Percentiles rank a stretch among this genome's conserved stretches.
phyloP scores from a whole-genome alignment of 805 yeast genomes.

The Metschnikowia lochheadii region DNA sequence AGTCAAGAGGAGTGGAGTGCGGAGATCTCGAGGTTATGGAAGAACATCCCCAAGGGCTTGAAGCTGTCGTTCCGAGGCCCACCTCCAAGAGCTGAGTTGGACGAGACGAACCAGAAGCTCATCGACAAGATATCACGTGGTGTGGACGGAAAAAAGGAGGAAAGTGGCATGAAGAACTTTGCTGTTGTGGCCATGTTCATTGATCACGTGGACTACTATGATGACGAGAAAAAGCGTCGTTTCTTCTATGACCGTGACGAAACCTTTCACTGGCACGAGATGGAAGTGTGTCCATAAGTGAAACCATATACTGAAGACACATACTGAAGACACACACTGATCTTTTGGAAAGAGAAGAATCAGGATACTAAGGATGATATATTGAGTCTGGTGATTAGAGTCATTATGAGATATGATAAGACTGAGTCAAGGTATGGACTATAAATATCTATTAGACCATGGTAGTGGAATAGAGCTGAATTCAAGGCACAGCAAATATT shows the following conservation, averaged over 20 bases:
- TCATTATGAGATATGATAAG: background rate
- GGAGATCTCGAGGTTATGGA: slow-evolving; percentile 66
- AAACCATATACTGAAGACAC: no score
- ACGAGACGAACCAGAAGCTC: slow-evolving; percentile 48
- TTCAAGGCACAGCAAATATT: no score
- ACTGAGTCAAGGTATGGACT: background rate
- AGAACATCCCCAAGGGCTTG: slow-evolving; percentile 49
- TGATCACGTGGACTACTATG: slow-evolving; percentile 66
- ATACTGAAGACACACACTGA: no score
- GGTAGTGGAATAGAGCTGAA: no score
- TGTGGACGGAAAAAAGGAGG: slow-evolving; percentile 73
- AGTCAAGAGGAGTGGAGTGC: slow-evolving; percentile 59
- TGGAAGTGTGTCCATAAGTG: slow-evolving; percentile 67
- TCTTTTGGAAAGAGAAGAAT: background rate
- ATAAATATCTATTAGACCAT: no score
- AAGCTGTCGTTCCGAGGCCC: slow-evolving; percentile 72
- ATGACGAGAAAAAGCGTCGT: slow-evolving; percentile 55
- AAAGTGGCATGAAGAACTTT: slow-evolving; percentile 61
- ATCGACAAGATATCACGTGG: slow-evolving; percentile 75
- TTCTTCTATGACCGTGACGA: slow-evolving; percentile 50
- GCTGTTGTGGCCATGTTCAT: slow-evolving; percentile 65
- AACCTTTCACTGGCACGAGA: slow-evolving; percentile 65
- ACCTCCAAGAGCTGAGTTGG: slow-evolving; percentile 58
- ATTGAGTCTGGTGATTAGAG: background rate
- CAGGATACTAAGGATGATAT: background rate